These are phyloP conservation scores for Hypsizygus ulmarius DNA, from an alignment of 1,284 basidiomycete species.

Conservation along the genomic window DNA sequence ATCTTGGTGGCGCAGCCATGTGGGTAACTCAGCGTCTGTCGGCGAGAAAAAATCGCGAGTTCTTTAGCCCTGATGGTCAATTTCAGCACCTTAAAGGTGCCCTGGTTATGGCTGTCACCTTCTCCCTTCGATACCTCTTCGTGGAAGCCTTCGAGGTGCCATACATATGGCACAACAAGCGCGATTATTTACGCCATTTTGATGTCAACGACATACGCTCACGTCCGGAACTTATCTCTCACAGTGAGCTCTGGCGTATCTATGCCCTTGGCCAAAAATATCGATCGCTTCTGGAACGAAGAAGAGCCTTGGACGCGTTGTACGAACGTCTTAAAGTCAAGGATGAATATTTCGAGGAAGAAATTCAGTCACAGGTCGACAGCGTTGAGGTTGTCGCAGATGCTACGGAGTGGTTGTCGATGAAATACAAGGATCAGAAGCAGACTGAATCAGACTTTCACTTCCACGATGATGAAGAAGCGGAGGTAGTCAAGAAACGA, in stretches of 20 bases:
- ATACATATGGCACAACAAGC: slow-evolving; percentile 92
- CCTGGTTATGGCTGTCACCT: slow-evolving; percentile 79
- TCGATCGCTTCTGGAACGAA: slow-evolving; percentile 78
- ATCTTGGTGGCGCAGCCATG: slow-evolving; percentile 79
- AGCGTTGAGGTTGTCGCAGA: slow-evolving; percentile 91
- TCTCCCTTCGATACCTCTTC: slow-evolving; percentile 83
- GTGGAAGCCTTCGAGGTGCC: slow-evolving; percentile 90
- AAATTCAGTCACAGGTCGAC: slow-evolving; percentile 62
- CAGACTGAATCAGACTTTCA: slow-evolving; percentile 59
- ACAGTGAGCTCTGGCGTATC: slow-evolving; percentile 86
- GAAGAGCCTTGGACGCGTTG: slow-evolving; percentile 57
- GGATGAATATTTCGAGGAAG: slow-evolving; percentile 73
- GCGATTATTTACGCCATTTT: slow-evolving; percentile 85
- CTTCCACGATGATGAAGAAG: slow-evolving; percentile 68
- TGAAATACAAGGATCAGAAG: slow-evolving; percentile 82
- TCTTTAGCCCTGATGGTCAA: slow-evolving; percentile 63
- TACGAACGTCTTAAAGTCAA: slow-evolving; percentile 64
- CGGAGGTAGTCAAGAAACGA: slow-evolving; percentile 54
- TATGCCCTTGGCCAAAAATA: slow-evolving; percentile 85
- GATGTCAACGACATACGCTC: slow-evolving; percentile 54
- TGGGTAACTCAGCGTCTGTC: slow-evolving; percentile 91
- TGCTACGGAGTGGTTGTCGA: slow-evolving; percentile 86
- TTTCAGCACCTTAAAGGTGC: slow-evolving; percentile 61
- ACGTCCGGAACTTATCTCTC: slow-evolving; percentile 67
- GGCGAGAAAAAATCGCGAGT: slow-evolving; percentile 71